Conservation (phyloP, 2,329 filamentous ascomycete species). For the Fusarium annulatum region DNA sequence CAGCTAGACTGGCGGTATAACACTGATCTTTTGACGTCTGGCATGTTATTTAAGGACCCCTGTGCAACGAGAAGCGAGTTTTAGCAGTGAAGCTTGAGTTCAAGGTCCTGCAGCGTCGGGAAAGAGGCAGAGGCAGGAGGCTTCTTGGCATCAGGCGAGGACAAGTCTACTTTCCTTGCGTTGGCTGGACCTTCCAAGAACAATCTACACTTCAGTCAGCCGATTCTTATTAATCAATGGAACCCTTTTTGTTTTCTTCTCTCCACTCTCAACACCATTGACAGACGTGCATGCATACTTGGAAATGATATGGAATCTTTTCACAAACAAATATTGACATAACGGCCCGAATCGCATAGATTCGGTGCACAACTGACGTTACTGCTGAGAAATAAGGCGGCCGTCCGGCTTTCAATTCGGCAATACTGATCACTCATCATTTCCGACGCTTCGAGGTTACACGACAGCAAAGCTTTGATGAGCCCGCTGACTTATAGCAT, state of each 20-base stretch:
- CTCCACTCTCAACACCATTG: slow-evolving; percentile 3
- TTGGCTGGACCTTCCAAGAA: neutral
- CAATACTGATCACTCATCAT: slow-evolving; percentile 13
- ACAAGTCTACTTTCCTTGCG: too few relatives aligned
- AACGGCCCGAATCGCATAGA: slow-evolving; percentile 29
- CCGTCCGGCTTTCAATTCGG: neutral
- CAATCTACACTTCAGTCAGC: neutral
- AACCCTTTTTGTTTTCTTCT: neutral
- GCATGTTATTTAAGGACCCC: neutral
- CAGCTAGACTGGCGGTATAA: neutral
- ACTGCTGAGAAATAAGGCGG: slow-evolving; percentile 4
- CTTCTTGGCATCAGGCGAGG: neutral
- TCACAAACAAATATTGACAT: neutral
- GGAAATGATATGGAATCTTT: neutral
- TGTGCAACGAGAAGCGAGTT: neutral
- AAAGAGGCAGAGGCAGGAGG: neutral
- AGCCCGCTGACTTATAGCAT: slow-evolving; percentile 25
- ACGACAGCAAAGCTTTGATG: slow-evolving; percentile 5
- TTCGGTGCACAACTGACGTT: slow-evolving; percentile 1
- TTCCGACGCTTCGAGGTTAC: slow-evolving; percentile 15
- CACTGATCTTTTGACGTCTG: neutral
- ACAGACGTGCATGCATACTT: neutral
- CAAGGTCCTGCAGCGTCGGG: too few relatives aligned
- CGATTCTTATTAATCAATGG: neutral
- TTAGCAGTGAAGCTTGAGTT: neutral